Evolutionary conservation across 352 stramenopile genomes (phyloP), one percentile per base, ranked within the genome.

Genomic region (Phytophthora pinifolia): DNA sequence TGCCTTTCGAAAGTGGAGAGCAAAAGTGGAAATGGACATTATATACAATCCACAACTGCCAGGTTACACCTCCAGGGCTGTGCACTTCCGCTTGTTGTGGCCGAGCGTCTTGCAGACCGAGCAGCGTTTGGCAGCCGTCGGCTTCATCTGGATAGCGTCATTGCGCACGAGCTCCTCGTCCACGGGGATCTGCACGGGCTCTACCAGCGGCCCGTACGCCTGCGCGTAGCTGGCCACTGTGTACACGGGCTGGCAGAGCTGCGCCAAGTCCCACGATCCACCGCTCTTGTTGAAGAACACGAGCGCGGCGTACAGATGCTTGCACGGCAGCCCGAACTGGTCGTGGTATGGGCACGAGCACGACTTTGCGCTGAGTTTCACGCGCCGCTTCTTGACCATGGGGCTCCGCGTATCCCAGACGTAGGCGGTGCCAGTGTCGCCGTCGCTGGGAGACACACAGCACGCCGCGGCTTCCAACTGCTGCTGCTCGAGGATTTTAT

Each of bases 91-190:
- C 41, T 72, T 72, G 56, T 79, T 79, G 53, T 79, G 70, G 6
- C 67, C 65, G 17, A 74, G 46, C 17, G 46, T 72, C 51, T 80
- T 75, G 54, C 71, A 80, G 2, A 77, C 46, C 2, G 65, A 80
- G 35, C 71, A 80, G 7, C 68, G 54, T 29, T 78, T 80, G 1
- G 41, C 54, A 1, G 46, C 60, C 25, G 58, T 46, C 13, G 58
- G 42, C 31, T 65, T 67, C 54, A 76, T 66, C 27, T 76, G 60
- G 41, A 80, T 71, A 2, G 53, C n/a, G 30, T 55, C 14, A 30
- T 80, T 78, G 29, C 65, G 61, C 22, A 72, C 62, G n/a, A 79
- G 64, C 41, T 79, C 70, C 15, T 79, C 70, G 36, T 79, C 70
- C 30, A 76, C 64, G 2, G 70, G 70, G 22, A 79, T 65, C 32